Conservation (phyloP, 2,329 filamentous ascomycete genomes). For the Trichophyton benhamiae region DNA sequence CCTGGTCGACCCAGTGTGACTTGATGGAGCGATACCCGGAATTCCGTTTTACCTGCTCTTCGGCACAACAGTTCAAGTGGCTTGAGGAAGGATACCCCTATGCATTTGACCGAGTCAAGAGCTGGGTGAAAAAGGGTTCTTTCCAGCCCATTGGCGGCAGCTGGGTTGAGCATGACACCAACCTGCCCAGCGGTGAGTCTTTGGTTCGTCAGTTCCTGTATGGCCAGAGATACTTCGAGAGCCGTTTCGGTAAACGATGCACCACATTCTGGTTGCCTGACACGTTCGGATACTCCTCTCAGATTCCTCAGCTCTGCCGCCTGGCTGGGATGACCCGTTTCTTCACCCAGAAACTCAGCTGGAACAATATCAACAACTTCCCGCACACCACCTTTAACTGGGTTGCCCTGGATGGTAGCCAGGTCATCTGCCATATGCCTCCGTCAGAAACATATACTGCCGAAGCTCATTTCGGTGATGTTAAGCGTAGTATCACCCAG, state of each 20-base stretch:
- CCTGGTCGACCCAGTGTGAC: constrained; percentile 94
- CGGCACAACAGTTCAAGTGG: constrained; percentile 98
- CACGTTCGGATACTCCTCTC: constrained; percentile 93
- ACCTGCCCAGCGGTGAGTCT: constrained; percentile 90
- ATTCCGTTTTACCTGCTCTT: constrained; percentile 80
- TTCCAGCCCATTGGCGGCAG: constrained; percentile 95
- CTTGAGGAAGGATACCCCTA: constrained; percentile 78
- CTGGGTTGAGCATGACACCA: constrained; percentile 98
- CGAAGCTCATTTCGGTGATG: constrained; percentile 85
- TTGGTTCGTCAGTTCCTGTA: constrained; percentile 90
- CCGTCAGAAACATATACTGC: constrained; percentile 93
- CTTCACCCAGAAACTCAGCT: constrained; percentile 96
- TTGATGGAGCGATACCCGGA: constrained; percentile 92
- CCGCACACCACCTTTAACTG: constrained; percentile 98
- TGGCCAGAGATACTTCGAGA: constrained; percentile 88
- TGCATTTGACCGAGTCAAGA: constrained; percentile 79
- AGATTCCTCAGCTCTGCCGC: constrained; percentile 85
- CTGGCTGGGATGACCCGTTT: constrained; percentile 93
- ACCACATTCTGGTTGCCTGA: constrained; percentile 96
- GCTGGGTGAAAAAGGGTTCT: constrained; percentile 75
- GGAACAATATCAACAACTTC: constrained; percentile 99
- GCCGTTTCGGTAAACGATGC: constrained; percentile 76
- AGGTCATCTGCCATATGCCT: constrained; percentile 96
- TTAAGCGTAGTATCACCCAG: constrained; percentile 75
- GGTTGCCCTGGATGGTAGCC: constrained; percentile 89